Evolutionary conservation across 441 rosid species (phyloP).

Genomic region (Breynia disticha): DNA sequence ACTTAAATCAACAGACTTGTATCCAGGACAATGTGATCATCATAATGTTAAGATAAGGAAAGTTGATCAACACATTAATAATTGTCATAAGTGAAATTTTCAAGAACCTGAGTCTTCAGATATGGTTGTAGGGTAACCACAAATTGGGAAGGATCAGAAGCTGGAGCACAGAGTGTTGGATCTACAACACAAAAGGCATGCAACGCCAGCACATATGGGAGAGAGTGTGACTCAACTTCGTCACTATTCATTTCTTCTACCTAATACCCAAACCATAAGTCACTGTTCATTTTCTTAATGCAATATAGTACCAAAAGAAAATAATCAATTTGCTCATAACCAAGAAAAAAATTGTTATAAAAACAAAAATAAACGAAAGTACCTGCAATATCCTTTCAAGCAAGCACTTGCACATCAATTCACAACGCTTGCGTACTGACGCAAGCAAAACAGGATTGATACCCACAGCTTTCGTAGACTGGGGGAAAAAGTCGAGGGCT

Average conservation of each 20-base stretch:
- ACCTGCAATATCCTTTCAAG: conserved; percentile 96
- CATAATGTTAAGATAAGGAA: background rate
- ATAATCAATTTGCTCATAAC: conserved; percentile 10
- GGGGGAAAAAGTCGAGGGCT: conserved; percentile 91
- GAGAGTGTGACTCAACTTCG: conserved; percentile 56
- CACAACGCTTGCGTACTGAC: conserved; percentile 86
- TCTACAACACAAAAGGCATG: conserved; percentile 96
- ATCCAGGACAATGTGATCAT: too few relatives aligned
- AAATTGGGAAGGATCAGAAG: conserved; percentile 90
- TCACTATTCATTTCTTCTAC: conserved; percentile 75
- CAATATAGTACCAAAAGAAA: too few relatives aligned
- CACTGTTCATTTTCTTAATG: background rate
- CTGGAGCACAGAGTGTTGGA: conserved; percentile 87
- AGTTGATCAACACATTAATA: background rate
- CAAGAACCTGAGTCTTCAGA: conserved; percentile 85
- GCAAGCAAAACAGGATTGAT: conserved; percentile 81
- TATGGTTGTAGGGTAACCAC: conserved; percentile 92
- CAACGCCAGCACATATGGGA: conserved; percentile 83
- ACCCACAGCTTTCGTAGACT: conserved; percentile 95
- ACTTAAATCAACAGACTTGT: too few relatives aligned
- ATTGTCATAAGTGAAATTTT: conserved; percentile 4
- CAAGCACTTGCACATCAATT: conserved; percentile 94
- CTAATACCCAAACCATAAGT: conserved; percentile 27
- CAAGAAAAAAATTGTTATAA: conserved; percentile 8
- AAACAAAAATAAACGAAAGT: conserved; percentile 1